phyloP scores from a whole-genome alignment of 805 yeast genomes.

The Pichia nakasei region DNA sequence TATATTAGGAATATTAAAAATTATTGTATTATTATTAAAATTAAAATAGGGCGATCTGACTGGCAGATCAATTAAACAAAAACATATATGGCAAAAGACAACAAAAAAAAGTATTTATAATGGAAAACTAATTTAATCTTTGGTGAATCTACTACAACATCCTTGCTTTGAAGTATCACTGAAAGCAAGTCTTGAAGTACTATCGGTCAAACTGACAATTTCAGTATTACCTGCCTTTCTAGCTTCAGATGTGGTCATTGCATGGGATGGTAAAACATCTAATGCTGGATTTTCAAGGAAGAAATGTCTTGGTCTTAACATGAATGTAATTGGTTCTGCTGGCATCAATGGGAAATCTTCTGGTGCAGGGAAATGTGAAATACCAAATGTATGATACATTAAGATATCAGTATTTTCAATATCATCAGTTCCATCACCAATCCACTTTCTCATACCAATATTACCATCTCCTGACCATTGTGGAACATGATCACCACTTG shows the following conservation, averaged over 20 bases:
- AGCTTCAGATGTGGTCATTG: constrained; percentile 39
- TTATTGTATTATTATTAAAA: neutral
- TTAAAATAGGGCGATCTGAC: neutral
- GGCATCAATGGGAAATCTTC: constrained; percentile 91
- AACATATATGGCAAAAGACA: neutral
- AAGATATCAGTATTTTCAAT: constrained; percentile 65
- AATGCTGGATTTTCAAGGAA: constrained; percentile 70
- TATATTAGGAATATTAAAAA: neutral
- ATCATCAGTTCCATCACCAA: constrained; percentile 49
- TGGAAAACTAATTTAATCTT: constrained; percentile 4
- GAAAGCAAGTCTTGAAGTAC: constrained; percentile 45
- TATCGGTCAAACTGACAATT: constrained; percentile 36
- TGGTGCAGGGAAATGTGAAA: constrained; percentile 81
- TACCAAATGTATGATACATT: constrained; percentile 75
- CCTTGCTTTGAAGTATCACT: constrained; percentile 24
- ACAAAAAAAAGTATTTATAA: neutral
- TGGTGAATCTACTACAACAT: constrained; percentile 25
- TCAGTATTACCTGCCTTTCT: constrained; percentile 29
- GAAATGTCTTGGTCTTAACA: constrained; percentile 73
- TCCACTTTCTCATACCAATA: constrained; percentile 61
- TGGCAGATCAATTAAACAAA: neutral
- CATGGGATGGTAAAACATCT: constrained; percentile 61
- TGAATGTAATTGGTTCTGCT: constrained; percentile 67
- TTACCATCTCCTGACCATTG: constrained; percentile 66
- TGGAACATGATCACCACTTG: constrained; percentile 73